These are phyloP conservation scores for Ceraceosorus guamensis DNA, from an alignment of 1,284 basidiomycete species.

Conservation along the genomic window DNA sequence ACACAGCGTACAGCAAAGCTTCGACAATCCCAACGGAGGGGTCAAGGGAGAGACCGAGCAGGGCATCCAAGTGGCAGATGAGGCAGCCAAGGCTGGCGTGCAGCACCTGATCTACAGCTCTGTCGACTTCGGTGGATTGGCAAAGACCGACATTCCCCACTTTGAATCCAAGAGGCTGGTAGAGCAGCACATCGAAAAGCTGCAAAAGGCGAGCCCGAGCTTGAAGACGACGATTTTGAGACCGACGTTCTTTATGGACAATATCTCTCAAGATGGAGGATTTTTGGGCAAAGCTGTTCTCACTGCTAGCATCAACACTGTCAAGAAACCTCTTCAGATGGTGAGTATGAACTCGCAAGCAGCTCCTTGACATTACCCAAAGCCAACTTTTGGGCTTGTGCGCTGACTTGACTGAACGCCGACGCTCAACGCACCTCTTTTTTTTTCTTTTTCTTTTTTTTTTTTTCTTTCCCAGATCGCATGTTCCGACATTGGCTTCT, in stretches of 20 bases:
- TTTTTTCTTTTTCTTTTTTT: too few relatives aligned
- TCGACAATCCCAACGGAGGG: neutral
- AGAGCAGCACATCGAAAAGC: neutral
- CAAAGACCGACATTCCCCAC: neutral
- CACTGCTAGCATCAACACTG: neutral
- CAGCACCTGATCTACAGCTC: neutral
- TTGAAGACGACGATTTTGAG: neutral
- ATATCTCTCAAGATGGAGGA: neutral
- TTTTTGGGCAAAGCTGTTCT: neutral
- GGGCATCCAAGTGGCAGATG: neutral
- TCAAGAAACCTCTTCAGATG: neutral
- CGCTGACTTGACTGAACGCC: too few relatives aligned
- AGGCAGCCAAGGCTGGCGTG: neutral
- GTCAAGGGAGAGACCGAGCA: neutral
- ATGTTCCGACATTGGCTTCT: neutral
- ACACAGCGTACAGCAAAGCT: neutral
- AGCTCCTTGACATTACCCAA: too few relatives aligned
- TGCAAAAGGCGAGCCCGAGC: neutral
- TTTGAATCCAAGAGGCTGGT: neutral
- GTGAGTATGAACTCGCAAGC: neutral
- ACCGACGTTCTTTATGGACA: neutral
- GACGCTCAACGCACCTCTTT: too few relatives aligned
- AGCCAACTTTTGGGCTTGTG: too few relatives aligned
- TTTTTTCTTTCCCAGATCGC: neutral
- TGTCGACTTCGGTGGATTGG: neutral